A percentile compares a stretch with the other conserved stretches of the same genome.
Evolutionary conservation across 768 basidiomycete species (phyloP).

Genomic region (Kwoniella dejecticola): DNA sequence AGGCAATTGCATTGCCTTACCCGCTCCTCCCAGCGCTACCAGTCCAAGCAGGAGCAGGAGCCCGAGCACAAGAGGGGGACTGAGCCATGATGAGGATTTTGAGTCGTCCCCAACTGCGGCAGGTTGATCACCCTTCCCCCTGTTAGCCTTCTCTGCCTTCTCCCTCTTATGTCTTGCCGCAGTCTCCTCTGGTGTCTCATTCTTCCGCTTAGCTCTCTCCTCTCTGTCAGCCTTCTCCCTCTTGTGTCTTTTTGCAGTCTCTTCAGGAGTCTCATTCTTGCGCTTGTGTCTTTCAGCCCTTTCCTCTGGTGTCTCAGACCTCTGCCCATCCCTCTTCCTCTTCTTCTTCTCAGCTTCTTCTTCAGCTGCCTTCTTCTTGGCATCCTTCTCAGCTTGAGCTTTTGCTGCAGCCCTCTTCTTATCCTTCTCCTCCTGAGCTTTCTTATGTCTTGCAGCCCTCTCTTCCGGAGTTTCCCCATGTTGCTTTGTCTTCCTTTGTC

Average conservation of each 20-base stretch:
- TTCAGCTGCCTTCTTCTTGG: constrained; percentile 2
- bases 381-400: constrained; percentile 6
- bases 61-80: constrained; percentile 20
- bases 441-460: not conserved
- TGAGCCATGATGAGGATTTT: constrained; percentile 5
- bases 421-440: not conserved
- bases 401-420: not conserved
- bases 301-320: not conserved
- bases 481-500: not conserved
- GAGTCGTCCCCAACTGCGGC: no score
- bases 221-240: no score
- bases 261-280: not conserved
- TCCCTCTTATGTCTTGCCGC: no score
- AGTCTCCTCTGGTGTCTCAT: no score
- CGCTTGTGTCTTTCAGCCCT: constrained; percentile 1
- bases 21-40: constrained; percentile 9
- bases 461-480: constrained; percentile 3
- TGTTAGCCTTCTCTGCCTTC: no score
- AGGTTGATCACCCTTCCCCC: no score
- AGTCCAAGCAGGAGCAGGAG: constrained; percentile 19
- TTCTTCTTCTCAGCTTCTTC: not conserved
- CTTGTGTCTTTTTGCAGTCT: not conserved
- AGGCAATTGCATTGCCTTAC: not conserved
- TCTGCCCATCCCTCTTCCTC: no score
- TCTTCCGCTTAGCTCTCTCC: no score